Base-by-base conservation (phyloP, 345 rosid species). In the Eucalyptus tenuipes region DNA sequence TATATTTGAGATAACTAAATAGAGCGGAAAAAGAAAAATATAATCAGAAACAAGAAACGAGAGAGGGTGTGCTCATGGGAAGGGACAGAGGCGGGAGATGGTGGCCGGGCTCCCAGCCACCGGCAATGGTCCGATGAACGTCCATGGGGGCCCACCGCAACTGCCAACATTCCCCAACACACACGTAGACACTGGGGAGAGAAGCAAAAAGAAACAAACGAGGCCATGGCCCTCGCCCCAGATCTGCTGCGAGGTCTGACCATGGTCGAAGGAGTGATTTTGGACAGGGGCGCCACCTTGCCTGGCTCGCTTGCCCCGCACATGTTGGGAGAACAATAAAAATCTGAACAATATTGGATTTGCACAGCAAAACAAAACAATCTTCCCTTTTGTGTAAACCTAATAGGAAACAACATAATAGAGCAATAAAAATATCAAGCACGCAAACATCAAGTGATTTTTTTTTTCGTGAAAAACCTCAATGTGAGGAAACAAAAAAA, bases 101-200 rank as follows among this genome's bases (percentile, higher is more conserved):
- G 66, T 59, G 31, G 66, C 66, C 0, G 66, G 66, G 66, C 31
- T 13, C 66, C 31, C 66, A 27, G 31, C 66, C 66, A 59, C 66
- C 31, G 66, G 31, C n/a, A 27, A 59, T 12, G 66, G 7, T 59
- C 66, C 66, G 66, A 29, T 59, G 66, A 59, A 59, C 66, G 7
- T 59, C 66, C 5, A 27, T 27, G 66, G 66, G 66, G 66, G 31
- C 16, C 66, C n/a, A 27, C 31, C 31, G 66, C 15, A 25, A 59
- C 31, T 59, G 4, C 31, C 31, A 5, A 27, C 31, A 27, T 12
- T 25, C n/a, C 66, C 66, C 66, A 1, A 59, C 66, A 27, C 66
- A 0, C 66, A 2, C 31, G 31, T 11, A 59, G 66, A 59, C 15
- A 27, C 66, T 27, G 0, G 0, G 0, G 15, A 27, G 31, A 59